Base-by-base conservation (phyloP, 257 asterid genomes). In the Rubia yunnanensis region DNA sequence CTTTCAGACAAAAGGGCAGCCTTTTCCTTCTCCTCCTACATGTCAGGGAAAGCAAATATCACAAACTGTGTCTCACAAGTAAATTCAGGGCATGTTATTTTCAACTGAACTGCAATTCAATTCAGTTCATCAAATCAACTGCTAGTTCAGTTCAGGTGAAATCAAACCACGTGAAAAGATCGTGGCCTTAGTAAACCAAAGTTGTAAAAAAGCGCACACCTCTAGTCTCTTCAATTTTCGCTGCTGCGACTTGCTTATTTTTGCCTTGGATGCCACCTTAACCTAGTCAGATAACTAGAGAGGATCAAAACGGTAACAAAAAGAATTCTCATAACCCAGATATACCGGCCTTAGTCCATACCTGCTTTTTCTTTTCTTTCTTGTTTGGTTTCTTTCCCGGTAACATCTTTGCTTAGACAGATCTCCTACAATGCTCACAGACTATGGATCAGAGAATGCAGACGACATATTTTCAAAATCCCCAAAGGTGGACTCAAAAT, bases 11-110 rank as follows among this genome's bases (percentile, higher is more conserved):
- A 74, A 76, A 79, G 94, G 48, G 50, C 6, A 71, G 87, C 92
- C 79, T 84, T 85, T 65, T 83, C 84, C 74, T 92, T 88, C 81
- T 89, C 96, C 87, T 89, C 97, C 97, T 87, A 69, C 55, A 80
- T 35, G 38, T 26, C 22, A 77, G 7, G 52, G 72, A 69, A 68
- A 22, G 10, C 53, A 65, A 31, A 66, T 60, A 44, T 71, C 71
- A 58, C 52, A 57, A 38, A 11, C 10, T 53, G 38, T 1, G 41
- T 2, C 41, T 26, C 22, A 32, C 31, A 68, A 56, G 15, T 0
- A 15, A 34, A 22, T 59, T 36, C 11, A 38, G 46, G 46, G 15
- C 46, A 38, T 38, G 46, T 38, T 41, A 15, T 41, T 41, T 0
- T 36, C 18, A 41, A 44, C 20, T 44, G 1, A 44, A 44, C 52